Evolutionary conservation across 345 rosid species (phyloP).

Genomic region (Boechera divaricarpa): DNA sequence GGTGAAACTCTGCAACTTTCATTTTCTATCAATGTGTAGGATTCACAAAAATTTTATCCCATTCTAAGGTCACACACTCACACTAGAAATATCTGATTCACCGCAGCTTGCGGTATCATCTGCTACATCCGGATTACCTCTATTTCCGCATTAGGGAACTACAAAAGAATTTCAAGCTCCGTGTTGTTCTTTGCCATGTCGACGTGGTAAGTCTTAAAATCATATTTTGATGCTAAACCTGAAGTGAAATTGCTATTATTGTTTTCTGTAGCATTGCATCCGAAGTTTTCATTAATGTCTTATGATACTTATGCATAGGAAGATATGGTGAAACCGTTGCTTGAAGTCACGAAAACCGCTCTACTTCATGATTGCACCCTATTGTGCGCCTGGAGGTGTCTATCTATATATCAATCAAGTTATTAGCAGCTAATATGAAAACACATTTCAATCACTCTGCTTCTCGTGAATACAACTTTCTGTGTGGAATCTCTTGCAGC

Average conservation of each 20-base stretch:
- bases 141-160: slow-evolving; percentile 91
- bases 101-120: slow-evolving; percentile 89
- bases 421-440: neutral
- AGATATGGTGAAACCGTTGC: slow-evolving; percentile 78
- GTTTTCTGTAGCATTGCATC: neutral
- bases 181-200: slow-evolving; percentile 85
- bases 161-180: slow-evolving; percentile 84
- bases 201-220: slow-evolving; percentile 70
- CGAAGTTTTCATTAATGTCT: neutral
- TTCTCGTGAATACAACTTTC: slow-evolving; percentile 12
- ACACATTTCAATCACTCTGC: slow-evolving; percentile 5
- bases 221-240: neutral
- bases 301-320: slow-evolving; percentile 56
- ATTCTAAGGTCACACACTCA: neutral
- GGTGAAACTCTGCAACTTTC: slow-evolving; percentile 50
- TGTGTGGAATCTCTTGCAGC: slow-evolving; percentile 47
- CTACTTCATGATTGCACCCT: slow-evolving; percentile 92
- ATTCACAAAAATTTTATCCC: neutral
- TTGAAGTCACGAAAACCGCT: slow-evolving; percentile 80
- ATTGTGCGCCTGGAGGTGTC: slow-evolving; percentile 86
- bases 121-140: slow-evolving; percentile 89
- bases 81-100: neutral
- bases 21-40: neutral
- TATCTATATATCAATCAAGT: neutral
- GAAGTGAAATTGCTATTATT: neutral